Percentiles rank a stretch among this genome's conserved stretches.
These are phyloP conservation scores for Eimeria sp. DNA, from an alignment of 169 alveolate genomes.

Conservation along the genomic window DNA sequence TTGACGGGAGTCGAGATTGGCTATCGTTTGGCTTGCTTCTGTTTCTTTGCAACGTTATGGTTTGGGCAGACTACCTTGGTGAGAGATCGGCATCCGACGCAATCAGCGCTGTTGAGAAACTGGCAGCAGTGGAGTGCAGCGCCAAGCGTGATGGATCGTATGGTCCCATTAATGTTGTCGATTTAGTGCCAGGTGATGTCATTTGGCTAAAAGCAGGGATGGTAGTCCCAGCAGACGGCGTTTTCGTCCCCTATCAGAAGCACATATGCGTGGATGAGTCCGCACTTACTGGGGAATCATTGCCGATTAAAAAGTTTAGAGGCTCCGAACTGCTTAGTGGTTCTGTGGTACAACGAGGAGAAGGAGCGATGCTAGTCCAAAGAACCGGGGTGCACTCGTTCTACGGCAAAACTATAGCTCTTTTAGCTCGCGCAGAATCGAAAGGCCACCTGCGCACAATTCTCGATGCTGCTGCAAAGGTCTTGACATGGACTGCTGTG, in stretches of 20 bases:
- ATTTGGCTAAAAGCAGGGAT: slow-evolving; percentile 92
- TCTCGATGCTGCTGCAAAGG: slow-evolving; percentile 68
- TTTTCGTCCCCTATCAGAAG: slow-evolving; percentile 88
- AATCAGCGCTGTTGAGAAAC: slow-evolving; percentile 90
- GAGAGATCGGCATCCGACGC: slow-evolving; percentile 93
- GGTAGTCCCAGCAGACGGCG: slow-evolving; percentile 84
- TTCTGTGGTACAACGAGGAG: slow-evolving; percentile 86
- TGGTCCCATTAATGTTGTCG: slow-evolving; percentile 84
- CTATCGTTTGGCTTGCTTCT: slow-evolving; percentile 95
- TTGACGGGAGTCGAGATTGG: slow-evolving; percentile 86
- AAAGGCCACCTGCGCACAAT: slow-evolving; percentile 79
- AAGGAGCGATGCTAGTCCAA: slow-evolving; percentile 85
- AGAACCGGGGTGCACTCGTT: slow-evolving; percentile 88
- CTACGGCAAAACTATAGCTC: slow-evolving; percentile 88
- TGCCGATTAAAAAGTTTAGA: slow-evolving; percentile 87
- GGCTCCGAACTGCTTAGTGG: slow-evolving; percentile 87
- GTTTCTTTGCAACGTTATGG: slow-evolving; percentile 93
- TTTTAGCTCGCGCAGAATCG: slow-evolving; percentile 85
- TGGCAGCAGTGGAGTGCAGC: slow-evolving; percentile 87
- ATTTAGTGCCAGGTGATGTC: slow-evolving; percentile 95
- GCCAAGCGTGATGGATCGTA: slow-evolving; percentile 86
- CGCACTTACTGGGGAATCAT: slow-evolving; percentile 94
- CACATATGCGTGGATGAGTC: slow-evolving; percentile 91
- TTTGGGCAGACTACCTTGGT: slow-evolving; percentile 92
- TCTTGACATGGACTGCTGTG: slow-evolving; percentile 75